Evolutionary conservation across 1,284 basidiomycete species (phyloP), one percentile per base, ranked within the genome.

Genomic region (Chondrostereum purpureum): DNA sequence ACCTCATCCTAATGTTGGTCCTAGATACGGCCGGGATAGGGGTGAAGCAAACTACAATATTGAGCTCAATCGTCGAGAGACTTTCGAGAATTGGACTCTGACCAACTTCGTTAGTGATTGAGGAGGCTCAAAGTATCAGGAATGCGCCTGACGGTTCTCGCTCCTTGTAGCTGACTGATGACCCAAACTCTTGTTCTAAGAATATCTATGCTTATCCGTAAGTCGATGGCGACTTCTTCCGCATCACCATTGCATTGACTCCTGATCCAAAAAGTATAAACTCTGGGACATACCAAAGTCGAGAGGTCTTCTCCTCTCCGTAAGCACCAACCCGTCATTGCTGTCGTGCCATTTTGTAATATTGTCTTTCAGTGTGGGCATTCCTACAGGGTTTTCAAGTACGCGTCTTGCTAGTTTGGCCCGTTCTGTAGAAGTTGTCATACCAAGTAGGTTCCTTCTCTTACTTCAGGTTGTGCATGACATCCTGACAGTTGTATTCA

Each of bases 71-170:
- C 17, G 21, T 8, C 16, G 19, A n/a, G 38, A 39, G 38, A 39
- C 38, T 5, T 39, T 39, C 21, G 38, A 39, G 18, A 39, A 39
- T 21, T 39, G 38, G 38, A 39, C 38, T 6, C 4, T 39, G 38
- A 39, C 16, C n/a, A 11, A 39, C 18, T 39, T 39, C 21, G 38
- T 39, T 14, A 39, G 38, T 21, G 11, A n/a, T 17, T n/a, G 6
- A 20, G 18, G 4, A 18, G 8, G 8, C 8, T 39, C 38, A 11
- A 8, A 5, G 6, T 37, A n/a, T n/a, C 6, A 5, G 27, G 8
- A 31, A n/a, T 31, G 27, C n/a, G 8, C n/a, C n/a, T 31, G 27
- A 31, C 27, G 16, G 16, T 39, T 8, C 16, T 8, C 21, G 4
- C n/a, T 4, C 17, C 19, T 14, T 21, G 11, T 20, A 39, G 38